phyloP scores from a whole-genome alignment of 2,329 filamentous ascomycete genomes.

The Graphilbum fragrans region DNA sequence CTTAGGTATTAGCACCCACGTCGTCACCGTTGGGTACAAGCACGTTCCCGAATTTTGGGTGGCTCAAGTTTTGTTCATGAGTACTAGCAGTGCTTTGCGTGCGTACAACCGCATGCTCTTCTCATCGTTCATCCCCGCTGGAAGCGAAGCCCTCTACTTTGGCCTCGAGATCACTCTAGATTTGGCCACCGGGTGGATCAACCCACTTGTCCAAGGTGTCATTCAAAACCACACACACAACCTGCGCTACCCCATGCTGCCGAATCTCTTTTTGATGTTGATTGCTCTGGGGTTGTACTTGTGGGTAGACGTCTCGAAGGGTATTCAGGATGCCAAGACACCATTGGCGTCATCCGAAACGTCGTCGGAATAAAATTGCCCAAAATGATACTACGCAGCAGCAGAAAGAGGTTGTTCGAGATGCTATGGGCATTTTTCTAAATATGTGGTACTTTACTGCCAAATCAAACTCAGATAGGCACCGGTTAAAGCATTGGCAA shows the following conservation, averaged over 20 bases:
- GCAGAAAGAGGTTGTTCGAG: no score
- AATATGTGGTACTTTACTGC: no score
- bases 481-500: no score
- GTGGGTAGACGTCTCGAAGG: neutral
- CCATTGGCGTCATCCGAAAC: neutral
- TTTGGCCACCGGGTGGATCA: slow-evolving; percentile 3
- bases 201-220: slow-evolving; percentile 3
- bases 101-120: slow-evolving; percentile 2
- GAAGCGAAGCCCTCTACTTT: slow-evolving; percentile 4
- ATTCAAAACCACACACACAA: slow-evolving; percentile 4
- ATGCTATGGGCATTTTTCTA: no score
- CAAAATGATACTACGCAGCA: no score
- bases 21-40: slow-evolving; percentile 1
- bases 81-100: slow-evolving; percentile 2
- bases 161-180: slow-evolving; percentile 5
- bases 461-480: no score
- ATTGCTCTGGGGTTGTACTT: neutral
- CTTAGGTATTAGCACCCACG: slow-evolving; percentile 1
- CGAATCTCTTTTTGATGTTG: slow-evolving; percentile 2
- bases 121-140: slow-evolving; percentile 1
- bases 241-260: slow-evolving; percentile 5
- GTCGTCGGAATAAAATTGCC: no score
- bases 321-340: neutral
- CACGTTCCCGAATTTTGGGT: slow-evolving; percentile 2
- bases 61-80: slow-evolving; percentile 1